Conservation (phyloP, 805 yeast genomes). For the Scheffersomyces coipomensis region DNA sequence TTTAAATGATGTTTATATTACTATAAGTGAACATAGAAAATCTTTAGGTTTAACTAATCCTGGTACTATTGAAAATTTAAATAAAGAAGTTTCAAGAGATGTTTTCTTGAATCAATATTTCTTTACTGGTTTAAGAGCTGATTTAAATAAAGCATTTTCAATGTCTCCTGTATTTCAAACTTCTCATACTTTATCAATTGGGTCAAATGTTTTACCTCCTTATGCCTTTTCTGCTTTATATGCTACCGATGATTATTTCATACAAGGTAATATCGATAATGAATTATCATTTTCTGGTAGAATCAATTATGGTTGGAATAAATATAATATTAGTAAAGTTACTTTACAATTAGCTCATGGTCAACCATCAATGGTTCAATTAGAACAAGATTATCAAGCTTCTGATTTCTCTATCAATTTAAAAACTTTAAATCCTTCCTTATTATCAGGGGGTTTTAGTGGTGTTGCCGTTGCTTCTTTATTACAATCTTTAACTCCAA, state of each 20-base stretch:
- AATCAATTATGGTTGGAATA: constrained; percentile 87
- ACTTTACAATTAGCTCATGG: constrained; percentile 85
- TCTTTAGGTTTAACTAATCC: constrained; percentile 85
- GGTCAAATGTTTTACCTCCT: constrained; percentile 81
- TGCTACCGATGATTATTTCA: constrained; percentile 80
- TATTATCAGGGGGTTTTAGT: constrained; percentile 64
- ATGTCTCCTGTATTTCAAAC: constrained; percentile 96
- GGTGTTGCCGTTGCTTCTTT: constrained; percentile 93
- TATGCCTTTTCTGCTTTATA: constrained; percentile 88
- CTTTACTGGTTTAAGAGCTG: constrained; percentile 96
- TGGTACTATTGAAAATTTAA: constrained; percentile 90
- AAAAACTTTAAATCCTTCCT: constrained; percentile 86
- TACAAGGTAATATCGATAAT: constrained; percentile 90
- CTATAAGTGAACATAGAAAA: constrained; percentile 73
- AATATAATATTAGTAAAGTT: constrained; percentile 72
- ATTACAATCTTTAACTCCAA: constrained; percentile 84
- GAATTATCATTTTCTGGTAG: constrained; percentile 85
- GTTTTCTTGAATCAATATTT: constrained; percentile 86
- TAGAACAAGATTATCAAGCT: constrained; percentile 95
- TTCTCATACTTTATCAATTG: constrained; percentile 87
- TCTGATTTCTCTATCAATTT: constrained; percentile 84
- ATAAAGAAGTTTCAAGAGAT: constrained; percentile 91
- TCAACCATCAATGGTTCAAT: constrained; percentile 91
- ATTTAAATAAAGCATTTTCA: constrained; percentile 85
- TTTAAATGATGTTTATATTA: constrained; percentile 70